Evolutionary conservation across 306 rosid genomes (phyloP), one percentile per base, ranked within the genome.

Genomic region (Styphnolobium japonicum): DNA sequence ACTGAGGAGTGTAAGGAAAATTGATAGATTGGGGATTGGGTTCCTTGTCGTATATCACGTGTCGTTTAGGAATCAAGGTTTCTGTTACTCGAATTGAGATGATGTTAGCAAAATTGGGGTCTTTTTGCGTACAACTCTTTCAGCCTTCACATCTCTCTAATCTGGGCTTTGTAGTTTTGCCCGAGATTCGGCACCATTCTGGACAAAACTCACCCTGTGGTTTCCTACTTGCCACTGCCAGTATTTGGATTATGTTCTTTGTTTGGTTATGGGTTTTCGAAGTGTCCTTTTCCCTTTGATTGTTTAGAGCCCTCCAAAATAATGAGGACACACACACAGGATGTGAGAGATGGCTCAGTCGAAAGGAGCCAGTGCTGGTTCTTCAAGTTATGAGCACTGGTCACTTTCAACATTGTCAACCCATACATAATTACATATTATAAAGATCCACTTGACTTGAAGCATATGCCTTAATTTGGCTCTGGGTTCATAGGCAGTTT

Each of bases 21-120:
- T 31, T 18, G 5, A 53, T 27, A 23, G 75, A 53, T 79, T 81
- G 86, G 83, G 75, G 80, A 45, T 75, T 84, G 86, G n/a, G 72
- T 65, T n/a, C 0, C 5, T 77, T 84, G 97, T 91, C 88, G 15
- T 42, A 39, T 84, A 82, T 60, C 23, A 37, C 0, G 64, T 84
- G 89, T 85, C 89, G 76, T 85, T 76, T 80, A 51, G 88, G 86
- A 15, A 69, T 80, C 76, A 70, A 78, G 86, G 91, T 77, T 73
- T 70, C 73, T 70, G 78, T 82, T 66, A 34, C 71, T 73, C 60
- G 10, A 60, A 75, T 57, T n/a, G 33, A 73, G 90, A 82, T 73
- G 90, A 67, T 37, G 83, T 58, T 51, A 57, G 86, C 64, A 45
- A 51, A 70, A 58, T 58, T 63, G 81, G 75, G 39, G 25, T 37